These are phyloP conservation scores for Fraxinus baroniana DNA, from an alignment of 305 asterid genomes.

Conservation along the genomic window DNA sequence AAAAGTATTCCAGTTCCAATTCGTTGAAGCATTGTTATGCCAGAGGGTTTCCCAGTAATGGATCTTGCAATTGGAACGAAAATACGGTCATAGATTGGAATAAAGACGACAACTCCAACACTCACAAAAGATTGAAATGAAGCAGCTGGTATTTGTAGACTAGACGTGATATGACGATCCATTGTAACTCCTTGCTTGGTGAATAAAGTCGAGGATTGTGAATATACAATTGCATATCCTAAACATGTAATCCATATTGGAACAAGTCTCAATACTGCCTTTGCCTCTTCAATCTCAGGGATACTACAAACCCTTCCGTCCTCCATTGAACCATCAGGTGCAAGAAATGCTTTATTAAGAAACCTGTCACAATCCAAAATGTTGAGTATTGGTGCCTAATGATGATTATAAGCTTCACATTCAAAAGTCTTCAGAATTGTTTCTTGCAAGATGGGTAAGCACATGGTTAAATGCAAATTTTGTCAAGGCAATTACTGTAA, in stretches of 20 bases:
- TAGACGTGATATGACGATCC: neutral
- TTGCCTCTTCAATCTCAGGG: neutral
- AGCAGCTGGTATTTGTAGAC: neutral
- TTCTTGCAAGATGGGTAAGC: neutral
- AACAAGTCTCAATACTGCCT: neutral
- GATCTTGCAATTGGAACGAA: neutral
- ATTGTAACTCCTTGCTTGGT: neutral
- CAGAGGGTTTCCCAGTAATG: neutral
- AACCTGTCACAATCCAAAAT: neutral
- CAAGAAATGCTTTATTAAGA: neutral
- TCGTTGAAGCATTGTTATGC: neutral
- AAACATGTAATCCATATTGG: neutral
- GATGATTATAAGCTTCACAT: no score
- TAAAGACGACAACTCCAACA: neutral
- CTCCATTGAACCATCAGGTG: neutral
- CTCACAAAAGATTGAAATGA: neutral
- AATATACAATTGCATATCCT: neutral
- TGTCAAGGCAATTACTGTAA: no score
- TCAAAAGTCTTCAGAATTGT: neutral
- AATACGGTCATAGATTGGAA: neutral
- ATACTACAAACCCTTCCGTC: neutral
- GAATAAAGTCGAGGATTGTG: neutral
- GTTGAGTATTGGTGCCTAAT: neutral
- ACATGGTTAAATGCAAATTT: no score
- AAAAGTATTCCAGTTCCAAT: slow-evolving; percentile 6